Conservation (phyloP, 345 rosid species). For the Toxicodendron radicans region DNA sequence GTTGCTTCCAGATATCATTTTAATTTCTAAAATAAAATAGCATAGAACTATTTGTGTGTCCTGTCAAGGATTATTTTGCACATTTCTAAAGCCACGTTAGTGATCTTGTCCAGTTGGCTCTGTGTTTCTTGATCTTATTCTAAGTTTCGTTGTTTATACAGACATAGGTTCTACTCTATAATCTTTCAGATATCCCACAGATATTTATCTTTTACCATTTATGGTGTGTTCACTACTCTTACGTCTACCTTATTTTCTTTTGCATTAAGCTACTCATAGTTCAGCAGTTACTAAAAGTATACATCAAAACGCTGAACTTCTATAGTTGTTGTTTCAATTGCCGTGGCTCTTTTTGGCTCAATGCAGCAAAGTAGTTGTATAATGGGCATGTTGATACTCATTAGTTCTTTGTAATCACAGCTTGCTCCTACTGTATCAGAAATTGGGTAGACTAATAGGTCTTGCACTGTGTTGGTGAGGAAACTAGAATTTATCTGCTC, state of each 20-base stretch:
- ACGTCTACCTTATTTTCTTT: not conserved
- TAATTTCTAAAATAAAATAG: not conserved
- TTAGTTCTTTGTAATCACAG: constrained; percentile 3
- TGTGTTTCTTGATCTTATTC: not conserved
- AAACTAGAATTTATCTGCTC: not conserved
- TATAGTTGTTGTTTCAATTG: not conserved
- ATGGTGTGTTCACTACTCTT: not conserved
- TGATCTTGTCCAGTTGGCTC: not conserved
- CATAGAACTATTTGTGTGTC: not conserved
- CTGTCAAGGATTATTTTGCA: not conserved
- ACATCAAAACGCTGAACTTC: not conserved
- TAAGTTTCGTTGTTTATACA: not conserved
- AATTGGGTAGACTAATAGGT: constrained; percentile 8
- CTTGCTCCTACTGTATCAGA: not conserved
- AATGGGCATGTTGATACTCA: constrained; percentile 5
- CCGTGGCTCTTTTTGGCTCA: not conserved
- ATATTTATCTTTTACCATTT: not conserved
- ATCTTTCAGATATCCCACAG: not conserved
- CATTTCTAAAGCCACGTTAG: not conserved
- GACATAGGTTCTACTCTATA: not conserved
- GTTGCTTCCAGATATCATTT: constrained; percentile 11
- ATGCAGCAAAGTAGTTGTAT: not conserved
- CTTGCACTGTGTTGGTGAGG: not conserved
- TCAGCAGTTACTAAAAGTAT: not conserved
- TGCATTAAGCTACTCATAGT: not conserved